phyloP scores from a whole-genome alignment of 257 asterid species.

The Avicennia marina region DNA sequence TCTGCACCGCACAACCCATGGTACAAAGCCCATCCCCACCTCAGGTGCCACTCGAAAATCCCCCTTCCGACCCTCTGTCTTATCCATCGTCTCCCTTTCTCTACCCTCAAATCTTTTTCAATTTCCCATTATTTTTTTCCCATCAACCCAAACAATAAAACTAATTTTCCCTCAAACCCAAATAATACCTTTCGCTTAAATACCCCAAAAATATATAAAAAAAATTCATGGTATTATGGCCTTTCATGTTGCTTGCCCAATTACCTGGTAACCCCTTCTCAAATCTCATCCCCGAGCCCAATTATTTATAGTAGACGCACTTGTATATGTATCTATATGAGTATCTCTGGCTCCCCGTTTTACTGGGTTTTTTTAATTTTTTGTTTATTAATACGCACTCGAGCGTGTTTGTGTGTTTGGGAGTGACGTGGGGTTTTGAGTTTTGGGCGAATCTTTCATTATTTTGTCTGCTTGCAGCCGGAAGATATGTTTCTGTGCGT shows the following conservation, averaged over 20 bases:
- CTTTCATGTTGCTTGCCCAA: slow-evolving; percentile 99
- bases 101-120: slow-evolving; percentile 21
- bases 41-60: too few relatives aligned
- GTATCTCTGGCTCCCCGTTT: not conserved
- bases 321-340: slow-evolving; percentile 15
- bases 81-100: slow-evolving; percentile 12
- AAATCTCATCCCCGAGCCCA: slow-evolving; percentile 21
- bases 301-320: slow-evolving; percentile 14
- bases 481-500: slow-evolving; percentile 71
- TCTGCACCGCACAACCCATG: too few relatives aligned
- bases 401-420: slow-evolving; percentile 24
- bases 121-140: slow-evolving; percentile 24
- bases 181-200: slow-evolving; percentile 16
- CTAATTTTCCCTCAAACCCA: slow-evolving; percentile 14
- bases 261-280: slow-evolving; percentile 75
- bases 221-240: slow-evolving; percentile 50
- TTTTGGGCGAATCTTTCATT: slow-evolving; percentile 19
- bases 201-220: slow-evolving; percentile 12
- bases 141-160: slow-evolving; percentile 21
- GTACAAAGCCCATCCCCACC: too few relatives aligned
- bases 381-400: slow-evolving; percentile 11
- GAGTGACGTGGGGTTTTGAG: slow-evolving; percentile 24
- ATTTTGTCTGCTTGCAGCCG: slow-evolving; percentile 59
- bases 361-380: not conserved
- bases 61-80: not conserved